Evolutionary conservation across 2,329 filamentous ascomycete genomes (phyloP).

Genomic region (Biscogniauxia sp.): DNA sequence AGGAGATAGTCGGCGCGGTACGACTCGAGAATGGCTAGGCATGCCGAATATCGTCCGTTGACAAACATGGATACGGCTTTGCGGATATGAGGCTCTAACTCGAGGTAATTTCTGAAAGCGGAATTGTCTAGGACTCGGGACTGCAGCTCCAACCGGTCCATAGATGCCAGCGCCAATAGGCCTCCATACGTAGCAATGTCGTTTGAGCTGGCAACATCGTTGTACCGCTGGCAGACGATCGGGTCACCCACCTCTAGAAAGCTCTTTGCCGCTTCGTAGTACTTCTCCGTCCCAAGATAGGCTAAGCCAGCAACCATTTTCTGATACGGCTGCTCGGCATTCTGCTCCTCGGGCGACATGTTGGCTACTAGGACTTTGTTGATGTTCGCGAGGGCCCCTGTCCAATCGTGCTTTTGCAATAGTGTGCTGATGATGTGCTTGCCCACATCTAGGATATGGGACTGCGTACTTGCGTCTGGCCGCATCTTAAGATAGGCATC

Average conservation of each 20-base stretch:
- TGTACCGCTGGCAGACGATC: conserved; percentile 54
- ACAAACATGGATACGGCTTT: conserved; percentile 89
- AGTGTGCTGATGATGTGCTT: conserved; percentile 74
- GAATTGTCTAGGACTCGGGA: conserved; percentile 73
- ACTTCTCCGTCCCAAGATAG: conserved; percentile 45
- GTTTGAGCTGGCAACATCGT: conserved; percentile 74
- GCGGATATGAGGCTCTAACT: conserved; percentile 90
- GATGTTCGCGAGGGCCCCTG: conserved; percentile 57
- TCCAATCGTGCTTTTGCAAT: conserved; percentile 76
- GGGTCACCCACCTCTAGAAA: conserved; percentile 65
- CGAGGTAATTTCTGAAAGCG: conserved; percentile 81
- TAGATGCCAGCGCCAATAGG: conserved; percentile 83
- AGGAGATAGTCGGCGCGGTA: conserved; percentile 86
- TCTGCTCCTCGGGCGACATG: conserved; percentile 45
- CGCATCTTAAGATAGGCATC: conserved; percentile 86
- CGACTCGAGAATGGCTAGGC: conserved; percentile 76
- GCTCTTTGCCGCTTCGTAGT: conserved; percentile 62
- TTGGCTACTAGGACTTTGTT: conserved; percentile 61
- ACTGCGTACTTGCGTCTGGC: conserved; percentile 79
- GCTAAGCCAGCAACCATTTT: conserved; percentile 52
- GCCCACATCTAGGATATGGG: conserved; percentile 80
- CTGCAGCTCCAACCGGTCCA: conserved; percentile 77
- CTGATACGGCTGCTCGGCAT: conserved; percentile 47
- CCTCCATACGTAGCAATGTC: conserved; percentile 92
- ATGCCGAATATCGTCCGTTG: conserved; percentile 83